Evolutionary conservation across 352 stramenopile genomes (phyloP), one percentile per base, ranked within the genome.

Genomic region (Globisporangium uncinulatum): DNA sequence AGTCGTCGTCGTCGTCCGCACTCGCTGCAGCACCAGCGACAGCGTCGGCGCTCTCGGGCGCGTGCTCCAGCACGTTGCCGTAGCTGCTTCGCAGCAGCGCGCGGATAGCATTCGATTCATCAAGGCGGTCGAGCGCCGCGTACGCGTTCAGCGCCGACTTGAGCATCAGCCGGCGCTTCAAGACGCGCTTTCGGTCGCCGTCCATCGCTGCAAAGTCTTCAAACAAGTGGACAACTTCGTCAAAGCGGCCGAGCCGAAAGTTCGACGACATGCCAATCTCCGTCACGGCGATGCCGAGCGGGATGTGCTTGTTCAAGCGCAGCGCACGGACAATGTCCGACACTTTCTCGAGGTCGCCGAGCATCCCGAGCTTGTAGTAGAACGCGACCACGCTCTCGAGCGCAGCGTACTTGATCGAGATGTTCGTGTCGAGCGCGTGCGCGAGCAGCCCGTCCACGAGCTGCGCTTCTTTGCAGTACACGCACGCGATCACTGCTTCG

Each of bases 261-360:
- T 89, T 92, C 21, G 79, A 75, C 43, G 73, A 57, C 76, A 92
- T 92, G 36, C 77, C 82, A 45, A 92, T 80, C 57, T 92, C 82
- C 15, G 73, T 89, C 36, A 92, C 61, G 41, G 77, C 65, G 20
- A 92, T 85, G 11, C 82, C 82, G 1, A 92, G 61, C 44, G 74
- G 76, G 51, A 92, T 89, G 45, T 85, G 65, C 64, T 86, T 84
- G 66, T 92, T 92, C 44, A 86, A 59, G 3, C 79, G 82, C 55
- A 92, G 37, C 13, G 79, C 74, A 11, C 64, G 74, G 34, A 89
- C 76, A 56, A 92, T 85, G 45, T 76, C 69, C 14, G 82, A 76
- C 6, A 85, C 76, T 36, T 77, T 79, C 37, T 84, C 76, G 5
- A 88, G 59, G 44, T 84, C 79, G 3, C 69, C 65, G 34, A 86